Conservation (phyloP, 306 rosid genomes). For the Vigna radiata region DNA sequence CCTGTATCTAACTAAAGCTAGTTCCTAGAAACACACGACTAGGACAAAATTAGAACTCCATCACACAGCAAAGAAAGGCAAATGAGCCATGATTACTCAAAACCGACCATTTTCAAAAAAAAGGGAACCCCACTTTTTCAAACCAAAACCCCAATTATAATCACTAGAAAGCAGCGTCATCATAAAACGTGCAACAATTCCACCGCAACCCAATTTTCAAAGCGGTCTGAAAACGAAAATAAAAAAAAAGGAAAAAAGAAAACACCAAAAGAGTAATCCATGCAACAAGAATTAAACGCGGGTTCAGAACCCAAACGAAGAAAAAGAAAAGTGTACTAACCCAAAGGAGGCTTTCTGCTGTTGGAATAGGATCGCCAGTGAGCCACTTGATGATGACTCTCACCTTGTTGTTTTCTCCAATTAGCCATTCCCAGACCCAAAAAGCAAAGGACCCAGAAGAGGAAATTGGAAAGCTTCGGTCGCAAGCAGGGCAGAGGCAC, state of each 20-base stretch:
- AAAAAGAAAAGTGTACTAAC: constrained; percentile 43
- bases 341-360: constrained; percentile 62
- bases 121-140: constrained; percentile 18
- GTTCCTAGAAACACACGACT: constrained; percentile 36
- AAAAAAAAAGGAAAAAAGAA: neutral
- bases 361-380: constrained; percentile 51
- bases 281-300: constrained; percentile 33
- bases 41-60: constrained; percentile 18
- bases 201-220: constrained; percentile 13
- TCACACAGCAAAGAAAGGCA: neutral
- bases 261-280: neutral
- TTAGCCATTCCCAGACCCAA: constrained; percentile 55
- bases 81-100: constrained; percentile 34
- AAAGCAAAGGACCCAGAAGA: constrained; percentile 32
- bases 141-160: constrained; percentile 36
- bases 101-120: neutral
- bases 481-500: constrained; percentile 9
- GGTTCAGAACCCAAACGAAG: neutral
- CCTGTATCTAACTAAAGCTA: constrained; percentile 28
- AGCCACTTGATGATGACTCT: constrained; percentile 50
- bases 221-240: neutral
- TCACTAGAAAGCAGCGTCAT: constrained; percentile 4
- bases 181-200: constrained; percentile 31
- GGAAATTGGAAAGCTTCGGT: constrained; percentile 21
- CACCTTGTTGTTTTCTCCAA: constrained; percentile 65